phyloP scores from a whole-genome alignment of 2,329 filamentous ascomycete genomes.

The Zasmidium angulare region DNA sequence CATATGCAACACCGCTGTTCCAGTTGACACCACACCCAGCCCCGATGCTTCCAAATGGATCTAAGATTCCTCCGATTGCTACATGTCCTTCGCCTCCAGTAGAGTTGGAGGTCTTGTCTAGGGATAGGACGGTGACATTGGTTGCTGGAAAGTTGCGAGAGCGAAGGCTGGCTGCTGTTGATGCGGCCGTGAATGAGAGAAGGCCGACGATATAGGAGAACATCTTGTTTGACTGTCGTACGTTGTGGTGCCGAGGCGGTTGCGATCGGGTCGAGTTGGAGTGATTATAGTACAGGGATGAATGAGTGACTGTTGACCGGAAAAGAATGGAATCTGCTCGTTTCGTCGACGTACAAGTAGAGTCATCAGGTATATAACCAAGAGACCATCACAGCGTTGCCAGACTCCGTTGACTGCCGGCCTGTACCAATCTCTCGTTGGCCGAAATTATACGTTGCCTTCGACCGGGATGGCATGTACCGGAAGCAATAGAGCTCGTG shows the following conservation, averaged over 20 bases:
- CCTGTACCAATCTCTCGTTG: background rate
- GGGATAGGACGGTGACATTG: constrained; percentile 13
- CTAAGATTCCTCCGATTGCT: constrained; percentile 13
- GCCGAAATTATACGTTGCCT: background rate
- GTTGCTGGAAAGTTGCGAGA: background rate
- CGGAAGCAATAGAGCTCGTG: background rate
- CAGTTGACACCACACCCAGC: constrained; percentile 23
- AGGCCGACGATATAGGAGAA: background rate
- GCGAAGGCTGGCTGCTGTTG: constrained; percentile 3
- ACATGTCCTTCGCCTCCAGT: constrained; percentile 19
- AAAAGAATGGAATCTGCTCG: background rate
- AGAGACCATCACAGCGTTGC: background rate
- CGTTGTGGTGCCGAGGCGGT: no score
- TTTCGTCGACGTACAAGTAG: no score
- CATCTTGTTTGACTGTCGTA: background rate
- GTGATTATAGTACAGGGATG: background rate
- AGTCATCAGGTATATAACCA: no score
- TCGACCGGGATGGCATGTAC: background rate
- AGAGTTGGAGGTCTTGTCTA: constrained; percentile 12
- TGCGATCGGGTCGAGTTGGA: background rate
- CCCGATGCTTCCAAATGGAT: constrained; percentile 17
- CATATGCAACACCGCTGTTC: constrained; percentile 14
- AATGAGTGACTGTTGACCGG: background rate
- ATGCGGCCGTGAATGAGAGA: background rate
- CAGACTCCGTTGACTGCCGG: background rate